These are phyloP conservation scores for Neotropicomus parvogracilis DNA, from an alignment of 1,284 basidiomycete species.

Conservation along the genomic window DNA sequence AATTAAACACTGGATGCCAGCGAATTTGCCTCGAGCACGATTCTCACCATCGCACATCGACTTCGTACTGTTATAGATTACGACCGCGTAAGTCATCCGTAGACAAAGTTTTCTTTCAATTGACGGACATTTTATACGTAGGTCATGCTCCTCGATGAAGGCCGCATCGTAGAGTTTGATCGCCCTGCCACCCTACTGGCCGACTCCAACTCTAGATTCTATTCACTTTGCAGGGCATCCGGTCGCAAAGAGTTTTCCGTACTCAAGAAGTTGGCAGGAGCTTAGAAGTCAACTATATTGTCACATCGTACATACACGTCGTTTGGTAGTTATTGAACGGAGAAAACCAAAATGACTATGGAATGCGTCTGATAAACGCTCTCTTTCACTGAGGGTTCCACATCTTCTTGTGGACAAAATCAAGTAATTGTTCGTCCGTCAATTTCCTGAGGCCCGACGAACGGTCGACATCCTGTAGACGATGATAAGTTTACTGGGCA, in stretches of 20 bases:
- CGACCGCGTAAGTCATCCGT: conserved; percentile 44
- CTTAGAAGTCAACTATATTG: conserved; percentile 24
- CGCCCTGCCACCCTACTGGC: conserved; percentile 64
- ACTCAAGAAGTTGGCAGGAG: conserved; percentile 64
- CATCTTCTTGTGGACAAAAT: conserved; percentile 61
- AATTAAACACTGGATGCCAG: conserved; percentile 35
- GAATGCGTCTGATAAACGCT: no score
- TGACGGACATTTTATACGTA: conserved; percentile 25
- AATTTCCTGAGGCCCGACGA: conserved; percentile 51
- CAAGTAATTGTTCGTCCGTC: conserved; percentile 53
- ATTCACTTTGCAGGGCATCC: conserved; percentile 77
- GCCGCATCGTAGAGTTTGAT: conserved; percentile 80
- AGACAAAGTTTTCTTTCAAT: conserved; percentile 14
- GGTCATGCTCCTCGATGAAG: conserved; percentile 88
- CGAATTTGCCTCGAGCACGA: conserved; percentile 62
- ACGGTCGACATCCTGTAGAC: conserved; percentile 55
- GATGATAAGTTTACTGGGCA: background rate
- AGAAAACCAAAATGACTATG: background rate
- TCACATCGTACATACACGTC: conserved; percentile 11
- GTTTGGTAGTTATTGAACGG: no score
- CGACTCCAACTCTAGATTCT: conserved; percentile 66
- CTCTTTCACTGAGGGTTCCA: conserved; percentile 50
- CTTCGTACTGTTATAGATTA: conserved; percentile 69
- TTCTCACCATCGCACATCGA: conserved; percentile 70
- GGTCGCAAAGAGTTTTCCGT: conserved; percentile 76